A percentile compares a stretch with the other conserved stretches of the same genome.
Evolutionary conservation across 2,329 filamentous ascomycete species (phyloP).

Genomic region (Colletotrichum plurivorum): DNA sequence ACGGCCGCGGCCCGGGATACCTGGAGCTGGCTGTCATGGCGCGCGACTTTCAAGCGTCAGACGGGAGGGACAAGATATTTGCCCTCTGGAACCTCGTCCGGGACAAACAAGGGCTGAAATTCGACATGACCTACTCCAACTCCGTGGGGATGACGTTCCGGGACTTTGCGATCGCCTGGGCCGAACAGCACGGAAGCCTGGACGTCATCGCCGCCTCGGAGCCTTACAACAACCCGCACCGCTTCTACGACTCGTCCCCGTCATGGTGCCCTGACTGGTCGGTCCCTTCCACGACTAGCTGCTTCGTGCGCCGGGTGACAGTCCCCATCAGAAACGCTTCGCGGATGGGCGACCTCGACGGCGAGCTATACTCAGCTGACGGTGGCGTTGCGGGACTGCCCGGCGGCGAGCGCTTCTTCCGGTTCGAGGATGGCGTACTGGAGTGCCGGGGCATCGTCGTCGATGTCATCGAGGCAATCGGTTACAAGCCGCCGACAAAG

Average conservation of each 20-base stretch:
- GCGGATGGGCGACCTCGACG: background rate
- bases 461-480: background rate
- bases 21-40: background rate
- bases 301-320: conserved; percentile 2
- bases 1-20: background rate
- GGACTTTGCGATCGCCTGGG: conserved; percentile 7
- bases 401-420: background rate
- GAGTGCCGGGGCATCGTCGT: background rate
- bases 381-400: background rate
- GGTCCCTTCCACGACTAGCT: background rate
- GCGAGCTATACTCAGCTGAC: background rate
- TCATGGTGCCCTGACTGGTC: conserved; percentile 6
- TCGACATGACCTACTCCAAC: background rate
- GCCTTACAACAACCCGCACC: background rate
- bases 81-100: conserved; percentile 5
- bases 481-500: background rate
- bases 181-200: conserved; percentile 9
- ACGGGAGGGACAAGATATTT: background rate
- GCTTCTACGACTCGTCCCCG: background rate
- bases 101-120: background rate
- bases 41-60: conserved; percentile 14
- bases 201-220: conserved; percentile 10
- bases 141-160: background rate
- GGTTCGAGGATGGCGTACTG: background rate
- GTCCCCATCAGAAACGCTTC: background rate